Evolutionary conservation across 148 eudicot genomes (phyloP).

Genomic region (Fagopyrum tataricum): DNA sequence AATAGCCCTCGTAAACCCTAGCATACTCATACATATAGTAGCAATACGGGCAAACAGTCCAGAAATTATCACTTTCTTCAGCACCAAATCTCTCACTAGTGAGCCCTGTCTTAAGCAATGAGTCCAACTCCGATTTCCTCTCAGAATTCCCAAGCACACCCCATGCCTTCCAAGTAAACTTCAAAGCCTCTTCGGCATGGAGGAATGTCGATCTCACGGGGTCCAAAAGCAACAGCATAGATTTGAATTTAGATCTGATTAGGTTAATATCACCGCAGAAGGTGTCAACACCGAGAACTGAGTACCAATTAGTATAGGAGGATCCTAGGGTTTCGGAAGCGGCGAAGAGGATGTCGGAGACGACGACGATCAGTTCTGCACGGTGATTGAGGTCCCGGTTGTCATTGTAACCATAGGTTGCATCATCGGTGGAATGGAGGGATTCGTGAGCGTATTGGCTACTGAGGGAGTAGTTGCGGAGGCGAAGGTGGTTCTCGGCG

Average conservation of each 20-base stretch:
- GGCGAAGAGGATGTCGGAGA: conserved; percentile 30
- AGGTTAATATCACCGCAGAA: conserved; percentile 25
- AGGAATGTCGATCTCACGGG: conserved; percentile 25
- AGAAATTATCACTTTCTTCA: conserved; percentile 27
- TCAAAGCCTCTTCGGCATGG: conserved; percentile 33
- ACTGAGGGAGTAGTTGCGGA: conserved; percentile 36
- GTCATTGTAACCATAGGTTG: neutral
- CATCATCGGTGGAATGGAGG: conserved; percentile 16
- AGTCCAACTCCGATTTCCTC: conserved; percentile 33
- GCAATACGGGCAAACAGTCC: conserved; percentile 83
- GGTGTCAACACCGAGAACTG: conserved; percentile 35
- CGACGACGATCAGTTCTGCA: conserved; percentile 33
- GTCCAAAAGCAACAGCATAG: conserved; percentile 24
- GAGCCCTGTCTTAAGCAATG: conserved; percentile 13
- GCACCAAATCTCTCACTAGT: neutral
- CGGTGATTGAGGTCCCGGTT: conserved; percentile 16
- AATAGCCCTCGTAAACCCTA: conserved; percentile 49
- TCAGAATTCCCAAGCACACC: conserved; percentile 28
- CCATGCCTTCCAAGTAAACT: conserved; percentile 29
- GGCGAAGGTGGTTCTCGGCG: conserved; percentile 32
- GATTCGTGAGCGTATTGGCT: conserved; percentile 36
- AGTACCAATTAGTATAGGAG: conserved; percentile 33
- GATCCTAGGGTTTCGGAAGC: conserved; percentile 9
- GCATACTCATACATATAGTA: conserved; percentile 50
- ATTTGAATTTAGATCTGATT: conserved; percentile 24